Evolutionary conservation across 2,329 filamentous ascomycete species (phyloP).

Genomic region (Fusarium sp.): DNA sequence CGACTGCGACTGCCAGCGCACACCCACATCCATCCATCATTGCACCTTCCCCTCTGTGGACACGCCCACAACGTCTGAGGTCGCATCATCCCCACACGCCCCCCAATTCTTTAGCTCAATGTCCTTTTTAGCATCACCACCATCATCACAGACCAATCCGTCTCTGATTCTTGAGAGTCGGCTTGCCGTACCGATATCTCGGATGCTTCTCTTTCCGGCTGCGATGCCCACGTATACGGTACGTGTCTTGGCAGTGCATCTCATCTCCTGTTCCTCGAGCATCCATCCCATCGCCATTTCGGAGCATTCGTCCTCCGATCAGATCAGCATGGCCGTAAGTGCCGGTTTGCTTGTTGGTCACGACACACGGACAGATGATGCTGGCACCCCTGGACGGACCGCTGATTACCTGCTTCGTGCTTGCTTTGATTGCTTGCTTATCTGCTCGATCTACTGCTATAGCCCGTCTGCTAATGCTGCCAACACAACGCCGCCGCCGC

Average conservation of each 20-base stretch:
- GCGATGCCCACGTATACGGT: not conserved
- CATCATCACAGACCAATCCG: not conserved
- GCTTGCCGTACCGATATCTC: constrained; percentile 21
- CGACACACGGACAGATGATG: constrained; percentile 1
- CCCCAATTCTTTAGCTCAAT: constrained; percentile 17
- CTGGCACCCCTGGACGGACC: not conserved
- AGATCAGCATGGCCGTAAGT: constrained; percentile 18
- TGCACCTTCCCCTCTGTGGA: not conserved
- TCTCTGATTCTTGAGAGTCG: not conserved
- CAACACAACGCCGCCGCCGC: constrained; percentile 25
- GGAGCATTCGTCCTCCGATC: constrained; percentile 4
- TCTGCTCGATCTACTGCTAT: constrained; percentile 15
- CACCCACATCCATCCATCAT: constrained; percentile 16
- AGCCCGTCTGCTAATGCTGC: constrained; percentile 19
- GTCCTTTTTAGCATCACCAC: not conserved
- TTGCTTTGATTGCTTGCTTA: constrained; percentile 1
- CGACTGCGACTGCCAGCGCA: constrained; percentile 44
- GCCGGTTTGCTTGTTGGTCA: constrained; percentile 15
- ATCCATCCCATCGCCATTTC: not conserved
- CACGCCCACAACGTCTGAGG: constrained; percentile 1
- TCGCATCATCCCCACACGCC: constrained; percentile 10
- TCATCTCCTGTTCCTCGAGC: not conserved
- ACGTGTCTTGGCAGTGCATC: not conserved
- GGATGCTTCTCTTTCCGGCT: constrained; percentile 3
- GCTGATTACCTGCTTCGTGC: not conserved